Percentiles rank a stretch among this genome's conserved stretches.
These are phyloP conservation scores for Pyrenochaeta sp. DNA, from an alignment of 2,329 filamentous ascomycete genomes.

Conservation along the genomic window DNA sequence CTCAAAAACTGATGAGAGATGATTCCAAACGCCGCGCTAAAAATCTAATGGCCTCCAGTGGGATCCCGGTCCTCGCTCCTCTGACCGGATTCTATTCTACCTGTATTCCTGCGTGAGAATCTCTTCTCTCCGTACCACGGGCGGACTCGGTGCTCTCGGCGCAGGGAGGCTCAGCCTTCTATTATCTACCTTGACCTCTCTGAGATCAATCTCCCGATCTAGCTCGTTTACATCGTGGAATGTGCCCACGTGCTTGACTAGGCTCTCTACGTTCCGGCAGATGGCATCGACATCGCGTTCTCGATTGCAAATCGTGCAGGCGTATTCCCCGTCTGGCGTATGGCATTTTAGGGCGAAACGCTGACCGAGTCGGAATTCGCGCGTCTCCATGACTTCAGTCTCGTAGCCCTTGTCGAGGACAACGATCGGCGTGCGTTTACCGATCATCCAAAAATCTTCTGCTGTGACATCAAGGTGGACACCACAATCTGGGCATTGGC, in stretches of 20 bases:
- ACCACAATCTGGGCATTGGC: constrained; percentile 41
- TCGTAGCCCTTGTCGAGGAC: constrained; percentile 35
- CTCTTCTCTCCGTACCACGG: constrained; percentile 21
- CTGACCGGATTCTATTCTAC: constrained; percentile 4
- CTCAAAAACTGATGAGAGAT: constrained; percentile 1
- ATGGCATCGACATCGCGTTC: constrained; percentile 46
- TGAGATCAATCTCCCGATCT: constrained; percentile 40
- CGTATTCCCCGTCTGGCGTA: constrained; percentile 45
- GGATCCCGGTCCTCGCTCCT: background rate
- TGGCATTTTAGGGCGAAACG: constrained; percentile 50
- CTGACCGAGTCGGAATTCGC: constrained; percentile 46
- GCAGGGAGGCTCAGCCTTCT: constrained; percentile 29
- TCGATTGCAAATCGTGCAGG: constrained; percentile 45
- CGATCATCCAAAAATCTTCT: constrained; percentile 50
- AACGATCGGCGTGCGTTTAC: constrained; percentile 40
- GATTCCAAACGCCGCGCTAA: constrained; percentile 11
- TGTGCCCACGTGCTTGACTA: constrained; percentile 47
- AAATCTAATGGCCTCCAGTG: too few species aligned
- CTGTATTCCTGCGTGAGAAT: constrained; percentile 22
- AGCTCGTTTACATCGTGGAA: constrained; percentile 44
- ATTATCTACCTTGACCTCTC: constrained; percentile 32
- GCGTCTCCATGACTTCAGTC: constrained; percentile 43
- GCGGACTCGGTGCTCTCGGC: constrained; percentile 19
- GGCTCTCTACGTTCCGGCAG: constrained; percentile 42
- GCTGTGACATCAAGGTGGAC: constrained; percentile 33